Evolutionary conservation across 805 yeast species (phyloP), one percentile per base, ranked within the genome.

Genomic region (Clavispora asparagi): DNA sequence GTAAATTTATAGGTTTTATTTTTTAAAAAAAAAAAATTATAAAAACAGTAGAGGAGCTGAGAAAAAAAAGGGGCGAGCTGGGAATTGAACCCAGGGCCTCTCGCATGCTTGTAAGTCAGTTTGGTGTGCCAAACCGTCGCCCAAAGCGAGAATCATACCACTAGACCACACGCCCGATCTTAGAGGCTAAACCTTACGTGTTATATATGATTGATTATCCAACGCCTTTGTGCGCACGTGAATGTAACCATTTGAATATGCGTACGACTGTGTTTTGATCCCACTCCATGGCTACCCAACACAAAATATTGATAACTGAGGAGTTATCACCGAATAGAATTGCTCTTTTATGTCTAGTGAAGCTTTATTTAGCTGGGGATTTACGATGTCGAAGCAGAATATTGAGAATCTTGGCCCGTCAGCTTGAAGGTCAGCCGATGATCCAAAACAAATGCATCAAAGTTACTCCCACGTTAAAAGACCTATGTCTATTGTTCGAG

Each of bases 281-380:
- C 17, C 19, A 16, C 2, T 10, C 6, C 17, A 33, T 33, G 37
- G 25, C 13, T 6, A 9, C 16, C 25, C 37, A 8, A 16, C 30
- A 27, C 12, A 55, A 58, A 44, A 52, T 67, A 26, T 51, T 67
- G 11, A 55, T 68, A 29, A 57, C 71, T 3, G 75, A 70, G 45
- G 73, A 65, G 44, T 49, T 82, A 26, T 76, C 84, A 6, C 81
- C 87, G 0, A 73, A 78, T 46, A 80, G 78, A 51, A 61, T 83
- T 0, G 77, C 82, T 1, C 53, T 81, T 1, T 54, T 81, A 9
- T 61, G 74, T 3, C 55, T 83, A 12, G 68, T 81, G 6, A 70
- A 70, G 13, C 74, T 75, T 0, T 77, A 78, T 52, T 68, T 80
- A 40, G 58, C 68, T 11, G 68, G 68, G 8, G 58, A 59, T 13